A percentile compares a stretch with the other conserved stretches of the same genome.
Conservation (phyloP, 768 basidiomycete species). For the Serendipita sp. region DNA sequence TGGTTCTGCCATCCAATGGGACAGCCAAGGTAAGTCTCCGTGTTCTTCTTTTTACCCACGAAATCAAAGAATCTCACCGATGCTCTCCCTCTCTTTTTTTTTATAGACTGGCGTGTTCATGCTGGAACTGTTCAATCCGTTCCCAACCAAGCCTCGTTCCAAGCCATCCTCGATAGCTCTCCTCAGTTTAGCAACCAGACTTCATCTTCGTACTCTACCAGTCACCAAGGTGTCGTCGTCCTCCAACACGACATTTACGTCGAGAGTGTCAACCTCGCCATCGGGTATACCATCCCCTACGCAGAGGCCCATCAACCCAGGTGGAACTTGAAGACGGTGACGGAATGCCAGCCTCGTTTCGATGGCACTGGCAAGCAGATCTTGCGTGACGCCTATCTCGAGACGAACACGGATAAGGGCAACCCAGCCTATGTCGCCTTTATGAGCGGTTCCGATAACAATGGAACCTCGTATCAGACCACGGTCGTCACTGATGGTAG, state of each 20-base stretch:
- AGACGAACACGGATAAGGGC: slow-evolving; percentile 18
- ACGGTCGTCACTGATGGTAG: background rate
- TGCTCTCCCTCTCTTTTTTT: slow-evolving; percentile 10
- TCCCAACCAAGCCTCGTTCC: slow-evolving; percentile 2
- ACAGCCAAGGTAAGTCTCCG: slow-evolving; percentile 13
- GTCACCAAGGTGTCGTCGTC: slow-evolving; percentile 28
- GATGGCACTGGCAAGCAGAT: slow-evolving; percentile 12
- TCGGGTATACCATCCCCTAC: slow-evolving; percentile 27
- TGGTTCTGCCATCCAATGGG: slow-evolving; percentile 14
- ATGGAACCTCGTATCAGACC: background rate
- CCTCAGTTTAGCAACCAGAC: slow-evolving; percentile 18
- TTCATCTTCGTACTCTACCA: slow-evolving; percentile 20
- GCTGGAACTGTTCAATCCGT: background rate
- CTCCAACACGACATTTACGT: slow-evolving; percentile 28
- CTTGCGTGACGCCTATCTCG: slow-evolving; percentile 24
- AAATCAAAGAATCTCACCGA: slow-evolving; percentile 28
- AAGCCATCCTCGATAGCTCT: background rate
- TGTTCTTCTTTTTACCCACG: slow-evolving; percentile 9
- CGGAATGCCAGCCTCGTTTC: slow-evolving; percentile 19
- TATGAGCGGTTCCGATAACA: background rate
- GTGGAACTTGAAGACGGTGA: slow-evolving; percentile 26
- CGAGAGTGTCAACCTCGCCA: slow-evolving; percentile 29
- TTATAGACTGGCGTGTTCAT: background rate
- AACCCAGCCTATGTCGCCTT: background rate
- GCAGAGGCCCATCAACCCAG: slow-evolving; percentile 20